Evolutionary conservation across 129 eudicot species (phyloP).

Genomic region (Tagetes erecta): DNA sequence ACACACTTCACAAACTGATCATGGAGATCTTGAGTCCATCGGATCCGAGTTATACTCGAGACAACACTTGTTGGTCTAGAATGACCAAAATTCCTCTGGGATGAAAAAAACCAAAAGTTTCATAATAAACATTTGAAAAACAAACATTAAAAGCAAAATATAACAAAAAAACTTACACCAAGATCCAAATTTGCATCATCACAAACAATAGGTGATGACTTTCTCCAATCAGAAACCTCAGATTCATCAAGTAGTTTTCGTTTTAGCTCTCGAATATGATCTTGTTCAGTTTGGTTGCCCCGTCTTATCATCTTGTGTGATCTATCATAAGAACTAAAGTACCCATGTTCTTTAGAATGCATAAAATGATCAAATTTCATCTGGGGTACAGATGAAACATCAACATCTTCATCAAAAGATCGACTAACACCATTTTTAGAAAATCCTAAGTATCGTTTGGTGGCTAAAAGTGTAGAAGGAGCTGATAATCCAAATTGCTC

Average conservation of each 20-base stretch:
- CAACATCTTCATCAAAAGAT: conserved; percentile 29
- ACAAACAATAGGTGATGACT: conserved; percentile 25
- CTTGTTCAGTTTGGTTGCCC: conserved; percentile 42
- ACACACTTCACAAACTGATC: conserved; percentile 94
- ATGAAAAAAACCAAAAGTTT: conserved; percentile 6
- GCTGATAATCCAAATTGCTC: conserved; percentile 58
- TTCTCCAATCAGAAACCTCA: conserved; percentile 52
- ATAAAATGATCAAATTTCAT: conserved; percentile 25
- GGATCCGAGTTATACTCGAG: conserved; percentile 75
- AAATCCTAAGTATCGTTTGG: conserved; percentile 56
- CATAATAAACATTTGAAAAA: conserved; percentile 2
- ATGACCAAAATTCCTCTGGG: conserved; percentile 31
- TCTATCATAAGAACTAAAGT: conserved; percentile 39
- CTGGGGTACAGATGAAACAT: conserved; percentile 29
- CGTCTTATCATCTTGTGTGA: conserved; percentile 44
- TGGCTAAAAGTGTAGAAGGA: conserved; percentile 56
- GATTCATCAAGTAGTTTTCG: conserved; percentile 52
- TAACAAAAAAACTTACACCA: conserved; percentile 52
- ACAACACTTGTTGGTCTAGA: conserved; percentile 34
- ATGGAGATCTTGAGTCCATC: conserved; percentile 98
- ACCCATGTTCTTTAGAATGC: conserved; percentile 36
- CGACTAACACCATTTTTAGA: conserved; percentile 36
- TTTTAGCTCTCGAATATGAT: conserved; percentile 57
- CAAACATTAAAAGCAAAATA: background rate
- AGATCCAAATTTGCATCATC: conserved; percentile 44